Evolutionary conservation across 2,329 filamentous ascomycete genomes (phyloP).

Genomic region (Talaromyces sp.): DNA sequence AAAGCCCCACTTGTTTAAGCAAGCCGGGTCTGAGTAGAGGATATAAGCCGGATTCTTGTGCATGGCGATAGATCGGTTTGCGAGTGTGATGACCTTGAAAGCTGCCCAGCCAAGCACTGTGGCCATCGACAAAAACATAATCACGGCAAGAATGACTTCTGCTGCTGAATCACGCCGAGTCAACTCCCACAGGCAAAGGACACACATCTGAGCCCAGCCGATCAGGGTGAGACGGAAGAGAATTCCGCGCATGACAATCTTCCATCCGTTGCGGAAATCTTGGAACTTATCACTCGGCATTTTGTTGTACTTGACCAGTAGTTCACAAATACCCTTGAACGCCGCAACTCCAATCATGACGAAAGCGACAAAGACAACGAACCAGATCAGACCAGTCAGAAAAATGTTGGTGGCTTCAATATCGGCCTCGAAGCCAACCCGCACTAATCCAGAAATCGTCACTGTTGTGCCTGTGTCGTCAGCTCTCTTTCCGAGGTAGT

Average conservation of each 20-base stretch:
- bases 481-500: constrained; percentile 54
- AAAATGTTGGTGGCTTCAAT: constrained; percentile 93
- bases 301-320: constrained; percentile 67
- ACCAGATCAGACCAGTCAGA: constrained; percentile 85
- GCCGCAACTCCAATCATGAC: constrained; percentile 67
- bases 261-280: constrained; percentile 93
- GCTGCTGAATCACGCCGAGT: constrained; percentile 80
- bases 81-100: constrained; percentile 83
- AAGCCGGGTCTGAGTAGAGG: constrained; percentile 89
- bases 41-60: constrained; percentile 97
- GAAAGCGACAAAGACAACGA: constrained; percentile 74
- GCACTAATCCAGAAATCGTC: constrained; percentile 75
- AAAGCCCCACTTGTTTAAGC: constrained; percentile 97
- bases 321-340: constrained; percentile 79
- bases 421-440: constrained; percentile 77
- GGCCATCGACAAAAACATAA: constrained; percentile 80
- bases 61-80: constrained; percentile 80
- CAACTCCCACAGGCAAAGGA: constrained; percentile 91
- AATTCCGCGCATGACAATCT: constrained; percentile 87
- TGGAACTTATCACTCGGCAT: constrained; percentile 83
- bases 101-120: constrained; percentile 79
- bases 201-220: constrained; percentile 84
- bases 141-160: constrained; percentile 79
- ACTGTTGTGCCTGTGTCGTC: constrained; percentile 42
- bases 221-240: constrained; percentile 87